Evolutionary conservation across 2,329 filamentous ascomycete genomes (phyloP), one percentile per base, ranked within the genome.

Genomic region (Rhinocladiella similis): DNA sequence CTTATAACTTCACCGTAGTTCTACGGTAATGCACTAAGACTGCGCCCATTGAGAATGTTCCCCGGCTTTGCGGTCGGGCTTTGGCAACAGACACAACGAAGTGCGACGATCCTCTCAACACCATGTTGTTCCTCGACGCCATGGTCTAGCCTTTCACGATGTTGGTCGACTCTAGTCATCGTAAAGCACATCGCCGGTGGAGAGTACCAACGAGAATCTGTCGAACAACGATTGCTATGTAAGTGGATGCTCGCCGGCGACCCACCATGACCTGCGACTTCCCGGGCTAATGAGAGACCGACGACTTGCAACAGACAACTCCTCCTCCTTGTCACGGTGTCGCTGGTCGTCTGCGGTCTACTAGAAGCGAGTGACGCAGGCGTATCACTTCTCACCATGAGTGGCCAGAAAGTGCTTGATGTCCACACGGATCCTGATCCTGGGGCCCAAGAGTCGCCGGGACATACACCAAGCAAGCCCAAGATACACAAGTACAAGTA

Each of bases 271-370:
- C 41, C 12, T 36, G 33, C 19, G 27, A 33, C 14, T 16, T 29
- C 22, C 49, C 52, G 52, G 52, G 38, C 52, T 49, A 54, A 48
- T 19, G n/a, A 49, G 46, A 48, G 12, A 13, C 18, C 19, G 18
- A 25, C 22, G 48, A 20, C 10, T 20, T 16, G 12, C 7, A 19
- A 6, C 46, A 60, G 57, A 45, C 59, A 51, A 7, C 35, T 62
- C 39, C 56, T 62, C 67, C 88, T 83, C 60, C 77, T 78, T 67
- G 90, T 83, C 50, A 95, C 85, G 20, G 84, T 81, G 74, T 91
- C 94, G 54, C 86, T 86, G 41, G 83, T 81, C 51, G 88, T 83
- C 39, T 74, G 73, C 46, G 70, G 72, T 18, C 72, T 75, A 13
- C 56, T 62, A 25, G 41, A 59, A 33, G 53, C 54, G 47, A 57